Evolutionary conservation across 73 alveolate species (phyloP), one percentile per base, ranked within the genome.

Genomic region (Paramecium caudatum): DNA sequence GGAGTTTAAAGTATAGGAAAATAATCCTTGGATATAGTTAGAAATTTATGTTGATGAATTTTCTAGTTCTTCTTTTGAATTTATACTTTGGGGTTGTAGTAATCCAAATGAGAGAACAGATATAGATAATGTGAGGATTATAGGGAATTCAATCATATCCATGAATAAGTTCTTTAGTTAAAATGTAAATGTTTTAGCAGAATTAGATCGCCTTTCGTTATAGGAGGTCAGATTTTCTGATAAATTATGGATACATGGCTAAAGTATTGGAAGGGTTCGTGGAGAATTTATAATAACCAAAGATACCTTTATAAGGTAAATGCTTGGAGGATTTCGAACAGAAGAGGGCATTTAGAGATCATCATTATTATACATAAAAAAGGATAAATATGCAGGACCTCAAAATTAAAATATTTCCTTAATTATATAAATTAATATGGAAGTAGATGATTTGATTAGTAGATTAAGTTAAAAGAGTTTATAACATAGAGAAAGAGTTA

Each of bases 31-130:
- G 4, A 43, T 74, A 10, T 37, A 32, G 2, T 41, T 74, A 10
- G 88, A 74, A 10, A 74, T 74, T 74, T 74, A 74, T 39, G 68
- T 74, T 39, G 88, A 74, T 74, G 88, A 74, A 74, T 74, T 74
- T 74, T 30, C 65, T 1, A 74, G 69, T 41, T 74, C 88, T 37
- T 74, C 88, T 3, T 74, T 74, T 74, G 88, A 74, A 17, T 74
- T 74, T 12, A 16, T 74, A 7, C 21, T 74, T 1, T 45, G 62
- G 62, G 62, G 69, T 16, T 39, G 45, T 37, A 34, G 32, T 13
- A 74, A 74, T 36, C 43, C 43, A 10, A 74, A 74, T 16, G 88
- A 74, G 32, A 74, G 43, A 16, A 15, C 45, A 9, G 80, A 55
- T 55, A 55, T 27, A 27, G 39, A 9, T 4, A 21, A 17, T 19